These are phyloP conservation scores for Venturiaceae sp. DNA, from an alignment of 2,329 filamentous ascomycete genomes.

Conservation along the genomic window DNA sequence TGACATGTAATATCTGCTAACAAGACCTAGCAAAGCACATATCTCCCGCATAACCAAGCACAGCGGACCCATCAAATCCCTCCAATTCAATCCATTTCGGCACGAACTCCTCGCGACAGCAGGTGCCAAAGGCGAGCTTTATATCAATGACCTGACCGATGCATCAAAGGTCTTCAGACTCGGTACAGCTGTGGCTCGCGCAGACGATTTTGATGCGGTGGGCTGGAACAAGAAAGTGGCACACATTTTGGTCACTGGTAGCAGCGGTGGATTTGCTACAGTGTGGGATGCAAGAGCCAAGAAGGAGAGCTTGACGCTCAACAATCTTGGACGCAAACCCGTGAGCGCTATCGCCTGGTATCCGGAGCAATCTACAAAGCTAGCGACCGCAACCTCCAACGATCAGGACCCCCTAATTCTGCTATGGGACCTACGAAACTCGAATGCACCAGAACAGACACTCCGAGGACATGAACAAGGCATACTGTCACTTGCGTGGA, in stretches of 20 bases:
- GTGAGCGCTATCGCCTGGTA: slow-evolving; percentile 97
- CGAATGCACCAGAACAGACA: slow-evolving; percentile 82
- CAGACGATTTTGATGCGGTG: slow-evolving; percentile 90
- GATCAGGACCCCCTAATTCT: slow-evolving; percentile 82
- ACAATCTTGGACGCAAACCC: slow-evolving; percentile 76
- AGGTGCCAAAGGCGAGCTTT: slow-evolving; percentile 91
- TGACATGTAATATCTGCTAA: not conserved
- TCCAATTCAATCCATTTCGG: slow-evolving; percentile 93
- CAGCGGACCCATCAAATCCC: slow-evolving; percentile 80
- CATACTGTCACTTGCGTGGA: slow-evolving; percentile 92
- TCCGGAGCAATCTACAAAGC: slow-evolving; percentile 82
- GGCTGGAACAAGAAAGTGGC: slow-evolving; percentile 98
- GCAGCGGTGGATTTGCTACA: slow-evolving; percentile 87
- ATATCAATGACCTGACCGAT: slow-evolving; percentile 90
- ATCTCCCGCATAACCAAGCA: slow-evolving; percentile 86
- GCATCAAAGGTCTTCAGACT: slow-evolving; percentile 79
- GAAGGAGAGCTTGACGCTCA: slow-evolving; percentile 92
- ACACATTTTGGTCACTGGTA: slow-evolving; percentile 91
- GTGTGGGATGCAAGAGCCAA: slow-evolving; percentile 98
- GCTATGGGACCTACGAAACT: slow-evolving; percentile 92
- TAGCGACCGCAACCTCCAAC: slow-evolving; percentile 84
- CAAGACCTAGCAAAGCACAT: slow-evolving; percentile 52
- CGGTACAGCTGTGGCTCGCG: slow-evolving; percentile 76
- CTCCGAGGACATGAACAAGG: slow-evolving; percentile 91
- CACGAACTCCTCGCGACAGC: slow-evolving; percentile 87